phyloP scores from a whole-genome alignment of 2,329 filamentous ascomycete species.

The Westerdykella ornata region DNA sequence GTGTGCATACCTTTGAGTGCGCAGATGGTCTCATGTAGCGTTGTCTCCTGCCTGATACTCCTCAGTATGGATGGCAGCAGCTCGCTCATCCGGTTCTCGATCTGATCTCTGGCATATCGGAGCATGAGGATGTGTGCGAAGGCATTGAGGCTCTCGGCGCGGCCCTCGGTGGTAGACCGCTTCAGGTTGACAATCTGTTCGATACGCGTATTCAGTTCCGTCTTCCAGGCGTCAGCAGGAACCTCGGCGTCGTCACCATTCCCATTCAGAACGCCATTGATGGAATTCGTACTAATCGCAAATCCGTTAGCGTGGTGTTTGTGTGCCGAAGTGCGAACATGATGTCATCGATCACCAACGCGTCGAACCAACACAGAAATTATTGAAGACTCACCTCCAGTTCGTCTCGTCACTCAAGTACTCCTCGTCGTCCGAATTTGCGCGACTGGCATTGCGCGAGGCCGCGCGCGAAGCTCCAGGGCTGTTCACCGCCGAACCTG shows the following conservation, averaged over 20 bases:
- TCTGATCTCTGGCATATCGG: slow-evolving; percentile 58
- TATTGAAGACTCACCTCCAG: slow-evolving; percentile 45
- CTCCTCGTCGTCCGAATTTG: slow-evolving; percentile 59
- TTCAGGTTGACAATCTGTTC: slow-evolving; percentile 70
- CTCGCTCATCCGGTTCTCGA: slow-evolving; percentile 54
- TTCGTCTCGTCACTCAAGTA: slow-evolving; percentile 55
- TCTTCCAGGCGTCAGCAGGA: slow-evolving; percentile 52
- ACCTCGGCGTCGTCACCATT: slow-evolving; percentile 45
- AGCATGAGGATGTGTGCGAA: slow-evolving; percentile 62
- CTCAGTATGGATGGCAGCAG: slow-evolving; percentile 60
- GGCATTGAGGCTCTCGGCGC: slow-evolving; percentile 57
- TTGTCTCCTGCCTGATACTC: slow-evolving; percentile 63
- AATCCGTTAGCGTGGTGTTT: slow-evolving; percentile 17
- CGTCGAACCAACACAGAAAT: slow-evolving; percentile 2
- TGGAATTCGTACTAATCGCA: slow-evolving; percentile 51
- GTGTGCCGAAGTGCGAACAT: too few relatives aligned
- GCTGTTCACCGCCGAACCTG: slow-evolving; percentile 52
- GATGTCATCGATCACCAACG: background rate
- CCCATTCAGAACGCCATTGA: slow-evolving; percentile 54
- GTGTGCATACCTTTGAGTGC: slow-evolving; percentile 55
- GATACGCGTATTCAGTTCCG: slow-evolving; percentile 59
- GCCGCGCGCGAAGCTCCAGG: slow-evolving; percentile 49
- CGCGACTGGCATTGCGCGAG: slow-evolving; percentile 51
- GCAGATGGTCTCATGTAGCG: slow-evolving; percentile 60
- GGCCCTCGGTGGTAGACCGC: slow-evolving; percentile 64